Conservation (phyloP, 305 asterid genomes). For the Solanum hybrid region DNA sequence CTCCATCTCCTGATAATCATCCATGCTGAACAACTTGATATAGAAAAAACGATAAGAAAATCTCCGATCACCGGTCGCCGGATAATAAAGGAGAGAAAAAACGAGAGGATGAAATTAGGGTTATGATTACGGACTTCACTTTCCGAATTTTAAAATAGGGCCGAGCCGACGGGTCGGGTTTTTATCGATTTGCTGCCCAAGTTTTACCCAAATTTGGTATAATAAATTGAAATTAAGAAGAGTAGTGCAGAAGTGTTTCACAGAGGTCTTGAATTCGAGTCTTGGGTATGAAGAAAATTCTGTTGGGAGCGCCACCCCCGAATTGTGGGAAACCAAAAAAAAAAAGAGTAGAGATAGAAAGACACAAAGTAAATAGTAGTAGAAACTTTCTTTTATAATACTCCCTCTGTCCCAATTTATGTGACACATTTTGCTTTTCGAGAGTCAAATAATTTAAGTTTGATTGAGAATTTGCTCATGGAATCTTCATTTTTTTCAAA, state of each 20-base stretch:
- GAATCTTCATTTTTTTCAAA: no score
- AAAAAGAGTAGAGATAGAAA: no score
- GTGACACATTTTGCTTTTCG: no score
- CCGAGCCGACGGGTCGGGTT: not conserved
- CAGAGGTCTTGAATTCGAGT: no score
- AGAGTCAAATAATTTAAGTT: no score
- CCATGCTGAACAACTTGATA: not conserved
- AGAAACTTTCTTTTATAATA: no score
- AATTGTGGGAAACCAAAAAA: no score
- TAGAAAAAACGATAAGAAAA: not conserved
- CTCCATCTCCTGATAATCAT: slow-evolving; percentile 44
- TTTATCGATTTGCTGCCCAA: not conserved
- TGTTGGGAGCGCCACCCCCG: fast-evolving
- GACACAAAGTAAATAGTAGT: no score
- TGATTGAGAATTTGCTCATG: no score
- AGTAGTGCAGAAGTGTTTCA: no score
- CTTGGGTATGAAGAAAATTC: fast-evolving
- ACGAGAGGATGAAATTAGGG: not conserved
- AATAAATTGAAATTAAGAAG: no score
- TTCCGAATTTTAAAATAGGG: not conserved
- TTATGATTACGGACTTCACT: not conserved
- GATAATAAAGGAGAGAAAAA: not conserved
- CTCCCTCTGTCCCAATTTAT: no score
- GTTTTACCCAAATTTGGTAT: not conserved
- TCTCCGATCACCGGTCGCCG: not conserved